phyloP scores from a whole-genome alignment of 2,329 filamentous ascomycete species.

The Fusarium decemcellulare region DNA sequence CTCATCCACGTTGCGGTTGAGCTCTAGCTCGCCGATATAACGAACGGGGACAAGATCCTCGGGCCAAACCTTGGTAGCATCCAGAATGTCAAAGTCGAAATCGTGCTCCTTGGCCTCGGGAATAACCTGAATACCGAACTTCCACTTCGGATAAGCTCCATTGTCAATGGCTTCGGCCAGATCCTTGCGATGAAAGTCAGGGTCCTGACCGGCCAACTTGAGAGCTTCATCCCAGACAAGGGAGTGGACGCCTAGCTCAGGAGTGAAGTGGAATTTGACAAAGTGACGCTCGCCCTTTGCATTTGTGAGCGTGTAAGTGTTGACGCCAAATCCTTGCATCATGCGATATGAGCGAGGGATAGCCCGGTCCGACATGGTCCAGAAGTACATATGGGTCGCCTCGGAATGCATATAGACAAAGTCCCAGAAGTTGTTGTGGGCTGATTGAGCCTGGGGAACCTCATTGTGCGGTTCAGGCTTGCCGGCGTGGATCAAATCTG shows the following conservation, averaged over 20 bases:
- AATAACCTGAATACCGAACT: conserved; percentile 85
- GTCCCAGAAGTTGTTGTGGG: conserved; percentile 85
- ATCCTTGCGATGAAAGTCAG: conserved; percentile 87
- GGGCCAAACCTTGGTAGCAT: conserved; percentile 89
- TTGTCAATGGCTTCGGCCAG: conserved; percentile 81
- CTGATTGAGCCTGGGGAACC: conserved; percentile 78
- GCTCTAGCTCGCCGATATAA: conserved; percentile 83
- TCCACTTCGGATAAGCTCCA: conserved; percentile 81
- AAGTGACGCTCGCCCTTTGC: conserved; percentile 78
- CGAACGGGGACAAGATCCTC: conserved; percentile 82
- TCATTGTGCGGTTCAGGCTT: conserved; percentile 82
- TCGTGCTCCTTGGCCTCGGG: conserved; percentile 79
- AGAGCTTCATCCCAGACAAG: conserved; percentile 86
- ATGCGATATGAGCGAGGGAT: conserved; percentile 84
- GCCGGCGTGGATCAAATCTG: conserved; percentile 73
- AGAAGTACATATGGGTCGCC: conserved; percentile 84
- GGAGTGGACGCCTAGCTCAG: conserved; percentile 81
- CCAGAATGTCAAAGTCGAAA: conserved; percentile 89
- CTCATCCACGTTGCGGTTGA: conserved; percentile 86
- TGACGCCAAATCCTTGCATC: conserved; percentile 91
- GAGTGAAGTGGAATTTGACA: conserved; percentile 84
- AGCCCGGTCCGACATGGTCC: conserved; percentile 81
- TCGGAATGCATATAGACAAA: conserved; percentile 76
- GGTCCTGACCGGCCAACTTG: conserved; percentile 81
- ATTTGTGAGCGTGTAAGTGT: conserved; percentile 81